phyloP scores from a whole-genome alignment of 2,329 filamentous ascomycete genomes.

The Fusarium nematophilum region DNA sequence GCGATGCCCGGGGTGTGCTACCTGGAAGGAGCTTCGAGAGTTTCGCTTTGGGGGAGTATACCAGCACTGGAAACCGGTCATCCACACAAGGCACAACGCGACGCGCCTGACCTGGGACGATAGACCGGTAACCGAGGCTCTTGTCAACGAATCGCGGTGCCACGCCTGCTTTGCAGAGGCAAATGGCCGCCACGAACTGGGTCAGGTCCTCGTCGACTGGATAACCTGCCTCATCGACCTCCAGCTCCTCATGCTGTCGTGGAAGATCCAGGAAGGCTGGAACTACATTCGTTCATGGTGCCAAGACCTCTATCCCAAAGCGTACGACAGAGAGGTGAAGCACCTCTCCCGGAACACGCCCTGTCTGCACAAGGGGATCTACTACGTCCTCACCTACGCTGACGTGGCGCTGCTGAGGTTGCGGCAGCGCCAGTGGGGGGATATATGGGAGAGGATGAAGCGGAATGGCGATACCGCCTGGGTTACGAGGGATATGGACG shows the following conservation, averaged over 20 bases:
- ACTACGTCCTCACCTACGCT: background rate
- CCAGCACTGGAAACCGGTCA: background rate
- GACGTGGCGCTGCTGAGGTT: conserved; percentile 7
- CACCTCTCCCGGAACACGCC: background rate
- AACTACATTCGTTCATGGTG: background rate
- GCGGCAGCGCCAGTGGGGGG: conserved; percentile 1
- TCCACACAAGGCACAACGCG: fast-evolving
- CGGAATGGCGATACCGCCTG: background rate
- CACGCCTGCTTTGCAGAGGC: conserved; percentile 17
- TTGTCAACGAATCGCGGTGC: background rate
- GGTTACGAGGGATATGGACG: background rate
- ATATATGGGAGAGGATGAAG: conserved; percentile 2
- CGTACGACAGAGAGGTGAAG: background rate
- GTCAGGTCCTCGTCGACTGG: background rate
- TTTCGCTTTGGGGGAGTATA: conserved; percentile 5
- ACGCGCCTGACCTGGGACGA: background rate
- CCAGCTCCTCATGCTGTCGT: background rate
- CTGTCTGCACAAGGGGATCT: fast-evolving
- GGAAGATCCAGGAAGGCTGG: background rate
- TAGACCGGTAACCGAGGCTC: background rate
- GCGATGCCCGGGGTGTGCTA: conserved; percentile 19
- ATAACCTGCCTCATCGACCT: background rate
- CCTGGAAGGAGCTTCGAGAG: conserved; percentile 29
- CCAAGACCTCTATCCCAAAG: background rate
- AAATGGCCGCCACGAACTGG: background rate